Evolutionary conservation across 345 rosid genomes (phyloP).

Genomic region (Viola odorata): DNA sequence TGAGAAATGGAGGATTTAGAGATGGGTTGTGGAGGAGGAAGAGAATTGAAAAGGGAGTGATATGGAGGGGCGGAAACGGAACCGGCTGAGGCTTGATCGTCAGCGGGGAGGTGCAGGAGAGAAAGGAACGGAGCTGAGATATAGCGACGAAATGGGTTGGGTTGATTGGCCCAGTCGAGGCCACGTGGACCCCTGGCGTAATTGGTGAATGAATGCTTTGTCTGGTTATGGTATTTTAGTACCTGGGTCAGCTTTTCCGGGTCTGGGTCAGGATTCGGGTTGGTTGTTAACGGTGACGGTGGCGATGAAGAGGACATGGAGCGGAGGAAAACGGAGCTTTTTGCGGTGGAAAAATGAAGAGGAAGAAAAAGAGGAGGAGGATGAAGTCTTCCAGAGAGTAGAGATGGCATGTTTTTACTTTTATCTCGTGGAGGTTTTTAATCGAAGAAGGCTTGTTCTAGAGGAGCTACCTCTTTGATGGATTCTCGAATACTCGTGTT

Average conservation of each 20-base stretch:
- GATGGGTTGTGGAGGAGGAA: slow-evolving; percentile 54
- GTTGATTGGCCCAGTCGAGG: slow-evolving; percentile 92
- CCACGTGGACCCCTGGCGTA: slow-evolving; percentile 84
- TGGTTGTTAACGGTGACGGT: slow-evolving; percentile 18
- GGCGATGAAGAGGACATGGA: slow-evolving; percentile 34
- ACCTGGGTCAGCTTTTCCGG: slow-evolving; percentile 37
- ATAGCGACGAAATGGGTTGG: slow-evolving; percentile 84
- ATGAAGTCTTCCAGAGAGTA: not conserved
- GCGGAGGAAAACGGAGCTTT: slow-evolving; percentile 22
- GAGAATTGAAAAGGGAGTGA: slow-evolving; percentile 49
- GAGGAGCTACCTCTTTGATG: not conserved
- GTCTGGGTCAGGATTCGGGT: slow-evolving; percentile 10
- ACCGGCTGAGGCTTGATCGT: slow-evolving; percentile 3
- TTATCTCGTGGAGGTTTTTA: not conserved
- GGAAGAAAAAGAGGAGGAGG: not conserved
- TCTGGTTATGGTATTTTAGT: slow-evolving; percentile 61
- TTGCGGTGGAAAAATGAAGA: slow-evolving; percentile 5
- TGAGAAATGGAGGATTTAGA: slow-evolving; percentile 55
- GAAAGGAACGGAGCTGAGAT: slow-evolving; percentile 54
- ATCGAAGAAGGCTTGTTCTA: not conserved
- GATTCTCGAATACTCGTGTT: not conserved
- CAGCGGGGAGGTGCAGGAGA: slow-evolving; percentile 37
- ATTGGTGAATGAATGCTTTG: slow-evolving; percentile 59
- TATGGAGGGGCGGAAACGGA: slow-evolving; percentile 34
- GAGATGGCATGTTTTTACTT: not conserved